Percentiles rank a stretch among this genome's conserved stretches.
Evolutionary conservation across 164 flowering plant genomes (phyloP).

Genomic region (Piper longum): DNA sequence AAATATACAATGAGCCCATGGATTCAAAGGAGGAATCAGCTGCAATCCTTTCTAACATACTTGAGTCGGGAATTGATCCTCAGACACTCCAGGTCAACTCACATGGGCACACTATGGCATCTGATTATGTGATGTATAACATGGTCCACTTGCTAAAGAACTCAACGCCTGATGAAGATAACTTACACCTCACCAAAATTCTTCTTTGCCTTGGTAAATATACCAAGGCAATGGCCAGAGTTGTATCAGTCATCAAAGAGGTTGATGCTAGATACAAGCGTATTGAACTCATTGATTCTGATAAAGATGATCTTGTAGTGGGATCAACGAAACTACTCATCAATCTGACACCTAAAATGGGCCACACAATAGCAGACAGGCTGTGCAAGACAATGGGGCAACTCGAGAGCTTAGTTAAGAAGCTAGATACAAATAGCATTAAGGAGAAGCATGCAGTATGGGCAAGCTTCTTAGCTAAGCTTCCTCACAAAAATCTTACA

Average conservation of each 20-base stretch:
- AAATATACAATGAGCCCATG: constrained; percentile 26
- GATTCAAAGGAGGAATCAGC: constrained; percentile 44
- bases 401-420: constrained; percentile 38
- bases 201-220: constrained; percentile 35
- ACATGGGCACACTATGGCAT: constrained; percentile 49
- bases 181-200: constrained; percentile 39
- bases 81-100: constrained; percentile 32
- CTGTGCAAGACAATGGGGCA: constrained; percentile 57
- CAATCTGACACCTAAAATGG: constrained; percentile 39
- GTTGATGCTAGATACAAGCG: constrained; percentile 44
- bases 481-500: constrained; percentile 54
- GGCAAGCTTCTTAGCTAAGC: constrained; percentile 42
- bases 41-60: constrained; percentile 44
- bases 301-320: constrained; percentile 41
- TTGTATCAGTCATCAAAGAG: constrained; percentile 46
- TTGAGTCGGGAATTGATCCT: constrained; percentile 42
- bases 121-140: constrained; percentile 47
- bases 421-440: constrained; percentile 20
- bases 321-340: constrained; percentile 48
- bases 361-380: constrained; percentile 47
- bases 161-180: constrained; percentile 37
- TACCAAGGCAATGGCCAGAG: constrained; percentile 24
- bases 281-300: constrained; percentile 43
- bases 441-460: constrained; percentile 52
- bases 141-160: constrained; percentile 34